phyloP scores from a whole-genome alignment of 2,329 filamentous ascomycete species.

The Verticillium klebahnii region DNA sequence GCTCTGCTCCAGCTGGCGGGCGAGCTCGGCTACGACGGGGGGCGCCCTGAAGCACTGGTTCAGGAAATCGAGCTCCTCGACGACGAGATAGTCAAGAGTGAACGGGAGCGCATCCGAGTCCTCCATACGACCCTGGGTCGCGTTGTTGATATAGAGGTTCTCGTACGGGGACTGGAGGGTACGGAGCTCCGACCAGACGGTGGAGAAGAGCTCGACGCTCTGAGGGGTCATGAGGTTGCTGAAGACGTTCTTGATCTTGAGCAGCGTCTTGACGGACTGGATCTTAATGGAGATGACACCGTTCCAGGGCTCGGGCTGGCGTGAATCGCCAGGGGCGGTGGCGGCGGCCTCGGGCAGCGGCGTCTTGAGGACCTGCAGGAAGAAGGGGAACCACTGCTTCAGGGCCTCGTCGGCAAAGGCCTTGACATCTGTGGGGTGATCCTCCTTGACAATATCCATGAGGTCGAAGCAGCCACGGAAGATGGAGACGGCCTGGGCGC shows the following conservation, averaged over 20 bases:
- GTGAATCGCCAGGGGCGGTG: conserved; percentile 28
- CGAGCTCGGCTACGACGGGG: conserved; percentile 84
- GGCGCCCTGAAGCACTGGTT: conserved; percentile 86
- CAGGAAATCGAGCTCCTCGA: conserved; percentile 93
- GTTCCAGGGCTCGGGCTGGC: conserved; percentile 66
- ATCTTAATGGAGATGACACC: conserved; percentile 83
- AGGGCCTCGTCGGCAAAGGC: conserved; percentile 85
- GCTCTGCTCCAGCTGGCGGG: conserved; percentile 65
- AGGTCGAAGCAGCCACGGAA: conserved; percentile 92
- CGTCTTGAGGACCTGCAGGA: conserved; percentile 72
- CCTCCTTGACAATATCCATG: conserved; percentile 93
- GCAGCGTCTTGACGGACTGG: conserved; percentile 87
- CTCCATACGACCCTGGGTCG: conserved; percentile 81
- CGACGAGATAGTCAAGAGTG: conserved; percentile 85
- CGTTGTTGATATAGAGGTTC: conserved; percentile 78
- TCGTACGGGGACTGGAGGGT: conserved; percentile 70
- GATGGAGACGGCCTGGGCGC: conserved; percentile 82
- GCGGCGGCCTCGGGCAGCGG: conserved; percentile 64
- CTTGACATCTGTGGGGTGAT: conserved; percentile 82
- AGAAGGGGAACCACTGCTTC: conserved; percentile 83
- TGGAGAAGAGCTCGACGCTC: conserved; percentile 76
- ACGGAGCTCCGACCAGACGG: conserved; percentile 84
- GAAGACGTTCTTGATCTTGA: conserved; percentile 82
- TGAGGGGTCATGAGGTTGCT: conserved; percentile 76
- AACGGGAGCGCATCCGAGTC: conserved; percentile 90